Evolutionary conservation across 2,329 filamentous ascomycete species (phyloP), one percentile per base, ranked within the genome.

Genomic region (Pseudogymnoascus sp.): DNA sequence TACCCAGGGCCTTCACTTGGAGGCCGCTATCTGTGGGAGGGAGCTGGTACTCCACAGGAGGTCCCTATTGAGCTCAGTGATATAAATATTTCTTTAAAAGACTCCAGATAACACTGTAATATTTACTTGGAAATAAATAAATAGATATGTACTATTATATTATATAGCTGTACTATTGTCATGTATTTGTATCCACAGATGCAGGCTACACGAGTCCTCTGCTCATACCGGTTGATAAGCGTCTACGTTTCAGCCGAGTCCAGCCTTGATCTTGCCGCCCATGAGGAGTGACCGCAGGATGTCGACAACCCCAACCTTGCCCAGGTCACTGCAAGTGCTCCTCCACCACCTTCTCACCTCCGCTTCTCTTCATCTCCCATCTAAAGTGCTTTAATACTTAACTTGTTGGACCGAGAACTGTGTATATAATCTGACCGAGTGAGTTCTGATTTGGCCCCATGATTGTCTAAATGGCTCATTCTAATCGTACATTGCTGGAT

Each of bases 401-500:
- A 54, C 28, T 18, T 30, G 20, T n/a, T 18, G 16, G 47, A 9
- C n/a, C 16, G 25, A 32, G 47, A 32, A 32, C 6, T 54, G 47
- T 32, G 11, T 14, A 32, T 54, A 32, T 54, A 54, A 18, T 32
- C 16, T 54, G 47, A 54, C 28, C 47, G 47, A 54, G 28, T 54
- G 47, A 54, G 47, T 54, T 32, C 28, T 32, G 47, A 32, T n/a
- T 32, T 54, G 28, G 16, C 47, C 47, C 47, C n/a, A 32, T 32
- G n/a, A 32, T 54, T 11, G 43, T 54, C 43, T 28, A 16, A 32
- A 54, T 32, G 47, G 25, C 32, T 54, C 16, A 54, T 54, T 54
- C 47, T 54, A 54, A 54, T 54, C 47, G 47, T 54, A 32, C 47
- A 20, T 32, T 11, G 47, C 25, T 32, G 47, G 28, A 54, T 54